phyloP scores from a whole-genome alignment of 441 rosid genomes.

The Francoa sonchifolia region DNA sequence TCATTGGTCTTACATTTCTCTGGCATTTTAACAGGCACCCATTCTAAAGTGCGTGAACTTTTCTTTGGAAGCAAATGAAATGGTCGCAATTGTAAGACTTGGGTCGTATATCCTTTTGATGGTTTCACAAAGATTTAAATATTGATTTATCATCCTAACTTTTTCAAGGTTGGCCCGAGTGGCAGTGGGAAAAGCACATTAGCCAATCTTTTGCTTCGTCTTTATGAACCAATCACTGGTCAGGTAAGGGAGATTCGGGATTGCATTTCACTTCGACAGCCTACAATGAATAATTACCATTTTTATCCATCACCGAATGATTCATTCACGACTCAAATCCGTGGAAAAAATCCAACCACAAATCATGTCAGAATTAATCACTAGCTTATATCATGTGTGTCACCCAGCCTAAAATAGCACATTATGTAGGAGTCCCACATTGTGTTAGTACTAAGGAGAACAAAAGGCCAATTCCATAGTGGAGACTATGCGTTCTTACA shows the following conservation, averaged over 20 bases:
- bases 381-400: too few species aligned
- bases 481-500: too few species aligned
- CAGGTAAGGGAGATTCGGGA: conserved; percentile 19
- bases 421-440: too few species aligned
- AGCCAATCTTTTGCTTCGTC: conserved; percentile 25
- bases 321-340: too few species aligned
- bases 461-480: too few species aligned
- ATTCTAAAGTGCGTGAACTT: conserved; percentile 21
- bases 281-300: too few species aligned
- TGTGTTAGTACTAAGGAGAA: too few species aligned
- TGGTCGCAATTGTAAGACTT: conserved; percentile 31
- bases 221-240: conserved; percentile 29
- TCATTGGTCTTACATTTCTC: conserved; percentile 4
- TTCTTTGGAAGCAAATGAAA: conserved; percentile 23
- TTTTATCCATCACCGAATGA: too few species aligned
- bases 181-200: conserved; percentile 37
- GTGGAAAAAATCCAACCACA: too few species aligned
- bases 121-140: not conserved
- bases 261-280: too few species aligned
- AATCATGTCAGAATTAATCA: too few species aligned
- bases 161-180: conserved; percentile 29
- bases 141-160: conserved; percentile 1
- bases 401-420: too few species aligned
- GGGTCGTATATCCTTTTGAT: conserved; percentile 5
- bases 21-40: conserved; percentile 18